Conservation (phyloP, 352 stramenopile species). For the Globisporangium viniferum region DNA sequence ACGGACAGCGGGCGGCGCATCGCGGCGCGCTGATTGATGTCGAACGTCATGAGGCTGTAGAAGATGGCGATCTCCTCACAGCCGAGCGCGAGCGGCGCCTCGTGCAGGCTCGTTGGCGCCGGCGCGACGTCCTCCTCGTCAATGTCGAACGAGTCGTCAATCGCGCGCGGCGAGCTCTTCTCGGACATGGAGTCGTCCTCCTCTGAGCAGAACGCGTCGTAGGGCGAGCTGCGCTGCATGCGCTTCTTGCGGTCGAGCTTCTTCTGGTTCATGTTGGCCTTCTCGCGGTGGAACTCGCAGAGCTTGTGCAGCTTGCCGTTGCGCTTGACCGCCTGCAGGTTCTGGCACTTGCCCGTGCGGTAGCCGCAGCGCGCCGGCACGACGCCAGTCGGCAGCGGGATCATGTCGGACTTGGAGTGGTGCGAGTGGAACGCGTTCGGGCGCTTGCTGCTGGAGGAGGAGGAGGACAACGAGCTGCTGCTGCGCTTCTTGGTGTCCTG, state of each 20-base stretch:
- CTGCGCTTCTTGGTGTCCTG: slow-evolving; percentile 15
- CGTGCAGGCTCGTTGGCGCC: slow-evolving; percentile 58
- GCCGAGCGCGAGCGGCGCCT: slow-evolving; percentile 52
- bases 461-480: background rate
- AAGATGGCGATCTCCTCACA: slow-evolving; percentile 77
- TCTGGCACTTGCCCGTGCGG: slow-evolving; percentile 79
- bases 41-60: slow-evolving; percentile 76
- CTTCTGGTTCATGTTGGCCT: slow-evolving; percentile 84
- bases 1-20: slow-evolving; percentile 13
- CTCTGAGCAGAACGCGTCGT: slow-evolving; percentile 35
- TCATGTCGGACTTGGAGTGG: slow-evolving; percentile 16
- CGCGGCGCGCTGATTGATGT: slow-evolving; percentile 29
- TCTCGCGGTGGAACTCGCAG: slow-evolving; percentile 82
- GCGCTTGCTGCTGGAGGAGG: slow-evolving; percentile 4
- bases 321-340: slow-evolving; percentile 76
- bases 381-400: slow-evolving; percentile 20
- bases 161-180: slow-evolving; percentile 45
- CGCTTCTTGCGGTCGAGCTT: slow-evolving; percentile 87
- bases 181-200: slow-evolving; percentile 37
- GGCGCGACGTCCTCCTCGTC: slow-evolving; percentile 15
- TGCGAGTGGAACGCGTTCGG: slow-evolving; percentile 11
- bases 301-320: slow-evolving; percentile 85
- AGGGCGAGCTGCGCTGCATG: slow-evolving; percentile 47
- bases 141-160: slow-evolving; percentile 29
- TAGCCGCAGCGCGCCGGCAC: slow-evolving; percentile 64